phyloP scores from a whole-genome alignment of 768 basidiomycete species.

The Collybia sp. region DNA sequence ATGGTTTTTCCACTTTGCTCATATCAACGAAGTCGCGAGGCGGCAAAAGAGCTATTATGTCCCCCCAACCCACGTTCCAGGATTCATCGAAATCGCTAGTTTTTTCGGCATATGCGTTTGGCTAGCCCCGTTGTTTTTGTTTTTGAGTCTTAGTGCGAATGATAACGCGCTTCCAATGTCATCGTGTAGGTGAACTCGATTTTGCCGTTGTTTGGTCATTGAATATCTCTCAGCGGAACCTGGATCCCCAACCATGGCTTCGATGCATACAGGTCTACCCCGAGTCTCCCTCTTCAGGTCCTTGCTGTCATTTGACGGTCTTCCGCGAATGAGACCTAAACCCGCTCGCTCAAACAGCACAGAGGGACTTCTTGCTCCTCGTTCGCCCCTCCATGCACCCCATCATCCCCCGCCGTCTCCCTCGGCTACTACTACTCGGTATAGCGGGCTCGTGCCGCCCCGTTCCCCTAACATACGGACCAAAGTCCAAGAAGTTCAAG shows the following conservation, averaged over 20 bases:
- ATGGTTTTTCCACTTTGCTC: slow-evolving; percentile 96
- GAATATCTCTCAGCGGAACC: slow-evolving; percentile 24
- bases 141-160: slow-evolving; percentile 93
- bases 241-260: slow-evolving; percentile 33
- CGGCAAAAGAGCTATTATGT: slow-evolving; percentile 46
- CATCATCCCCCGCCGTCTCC: slow-evolving; percentile 23
- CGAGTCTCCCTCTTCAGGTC: slow-evolving; percentile 66
- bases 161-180: slow-evolving; percentile 89
- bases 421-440: slow-evolving; percentile 17
- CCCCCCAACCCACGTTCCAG: slow-evolving; percentile 27
- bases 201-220: neutral
- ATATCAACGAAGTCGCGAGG: slow-evolving; percentile 58
- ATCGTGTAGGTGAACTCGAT: slow-evolving; percentile 32
- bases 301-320: slow-evolving; percentile 42
- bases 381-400: slow-evolving; percentile 39
- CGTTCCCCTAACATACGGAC: slow-evolving; percentile 30
- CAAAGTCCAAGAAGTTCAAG: slow-evolving; percentile 23
- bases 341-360: slow-evolving; percentile 40
- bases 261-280: slow-evolving; percentile 19
- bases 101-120: slow-evolving; percentile 87
- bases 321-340: slow-evolving; percentile 39
- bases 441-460: slow-evolving; percentile 18
- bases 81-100: slow-evolving; percentile 74
- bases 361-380: slow-evolving; percentile 71
- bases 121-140: slow-evolving; percentile 89